These are phyloP conservation scores for Candida fluviatilis DNA, from an alignment of 805 yeast species.

Conservation along the genomic window DNA sequence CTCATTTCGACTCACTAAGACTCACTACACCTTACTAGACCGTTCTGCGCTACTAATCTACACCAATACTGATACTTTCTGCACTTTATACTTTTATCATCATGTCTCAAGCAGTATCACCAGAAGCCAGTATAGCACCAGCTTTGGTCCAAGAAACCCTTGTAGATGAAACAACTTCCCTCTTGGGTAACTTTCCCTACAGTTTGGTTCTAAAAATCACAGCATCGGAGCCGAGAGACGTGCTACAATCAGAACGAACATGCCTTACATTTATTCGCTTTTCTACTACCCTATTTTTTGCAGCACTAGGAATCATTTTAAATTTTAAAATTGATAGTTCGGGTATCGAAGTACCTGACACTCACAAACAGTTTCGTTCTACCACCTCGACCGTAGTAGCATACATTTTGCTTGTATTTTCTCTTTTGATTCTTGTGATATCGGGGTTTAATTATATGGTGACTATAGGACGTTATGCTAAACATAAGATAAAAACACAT, in stretches of 20 bases:
- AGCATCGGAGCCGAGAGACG: slow-evolving; percentile 51
- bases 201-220: slow-evolving; percentile 21
- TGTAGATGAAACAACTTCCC: slow-evolving; percentile 1
- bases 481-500: slow-evolving; percentile 36
- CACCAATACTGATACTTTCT: background rate
- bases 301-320: slow-evolving; percentile 43
- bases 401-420: slow-evolving; percentile 31
- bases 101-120: background rate
- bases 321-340: slow-evolving; percentile 42
- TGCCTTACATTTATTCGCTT: slow-evolving; percentile 47
- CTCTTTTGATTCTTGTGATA: slow-evolving; percentile 34
- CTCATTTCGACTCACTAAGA: too few species aligned
- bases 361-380: slow-evolving; percentile 5
- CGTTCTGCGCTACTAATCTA: too few species aligned
- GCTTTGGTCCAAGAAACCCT: background rate
- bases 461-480: slow-evolving; percentile 42
- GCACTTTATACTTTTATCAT: background rate
- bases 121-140: background rate
- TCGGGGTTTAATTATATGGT: slow-evolving; percentile 40
- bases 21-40: too few species aligned
- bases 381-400: slow-evolving; percentile 28
- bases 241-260: slow-evolving; percentile 51
- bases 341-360: slow-evolving; percentile 2
- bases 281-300: slow-evolving; percentile 40
- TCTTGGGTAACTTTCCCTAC: slow-evolving; percentile 14